Conservation (phyloP, 2,329 filamentous ascomycete species). For the Scytalidium lignicola region DNA sequence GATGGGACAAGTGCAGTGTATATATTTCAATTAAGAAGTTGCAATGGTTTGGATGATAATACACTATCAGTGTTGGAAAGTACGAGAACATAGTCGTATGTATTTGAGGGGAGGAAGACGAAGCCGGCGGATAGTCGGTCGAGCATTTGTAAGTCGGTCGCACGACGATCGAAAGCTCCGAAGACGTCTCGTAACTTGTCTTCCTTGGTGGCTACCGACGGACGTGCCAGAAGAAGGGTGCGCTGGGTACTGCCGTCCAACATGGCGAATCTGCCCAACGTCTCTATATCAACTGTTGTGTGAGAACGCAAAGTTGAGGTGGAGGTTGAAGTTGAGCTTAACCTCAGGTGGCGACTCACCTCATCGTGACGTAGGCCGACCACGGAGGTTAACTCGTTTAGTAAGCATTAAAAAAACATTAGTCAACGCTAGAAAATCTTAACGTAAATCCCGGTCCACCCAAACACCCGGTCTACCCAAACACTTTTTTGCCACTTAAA, state of each 20-base stretch:
- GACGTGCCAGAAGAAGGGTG: conserved; percentile 83
- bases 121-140: conserved; percentile 83
- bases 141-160: conserved; percentile 94
- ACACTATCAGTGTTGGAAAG: conserved; percentile 71
- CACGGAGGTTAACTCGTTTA: too few species aligned
- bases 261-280: too few species aligned
- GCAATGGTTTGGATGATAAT: conserved; percentile 48
- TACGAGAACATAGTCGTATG: conserved; percentile 81
- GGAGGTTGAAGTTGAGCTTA: too few species aligned
- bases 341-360: too few species aligned
- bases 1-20: conserved; percentile 65
- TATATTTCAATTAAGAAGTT: conserved; percentile 61
- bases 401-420: too few species aligned
- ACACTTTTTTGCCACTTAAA: too few species aligned
- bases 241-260: conserved; percentile 31
- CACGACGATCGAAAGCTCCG: conserved; percentile 64
- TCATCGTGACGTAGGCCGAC: too few species aligned
- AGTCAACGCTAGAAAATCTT: too few species aligned
- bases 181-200: conserved; percentile 69
- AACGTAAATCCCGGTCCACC: too few species aligned
- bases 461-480: too few species aligned
- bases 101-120: conserved; percentile 66
- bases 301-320: too few species aligned
- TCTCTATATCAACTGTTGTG: too few species aligned
- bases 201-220: conserved; percentile 82